Evolutionary conservation across 257 asterid genomes (phyloP), one percentile per base, ranked within the genome.

Genomic region (Marsdenia floribunda): DNA sequence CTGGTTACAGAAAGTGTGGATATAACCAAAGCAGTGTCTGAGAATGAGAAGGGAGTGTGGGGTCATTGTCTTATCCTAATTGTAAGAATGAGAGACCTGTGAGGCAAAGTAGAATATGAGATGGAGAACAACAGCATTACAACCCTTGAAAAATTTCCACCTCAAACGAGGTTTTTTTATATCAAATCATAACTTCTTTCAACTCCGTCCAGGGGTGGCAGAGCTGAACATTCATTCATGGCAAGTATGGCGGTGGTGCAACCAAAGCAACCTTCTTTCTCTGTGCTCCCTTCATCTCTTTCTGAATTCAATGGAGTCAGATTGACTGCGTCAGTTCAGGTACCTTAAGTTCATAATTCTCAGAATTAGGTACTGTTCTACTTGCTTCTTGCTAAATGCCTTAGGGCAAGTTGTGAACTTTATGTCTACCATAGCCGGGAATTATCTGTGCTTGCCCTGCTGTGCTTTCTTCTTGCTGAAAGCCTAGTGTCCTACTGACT

Each of bases 241-340:
- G 91, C 96, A 15, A 82, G 86, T 44, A 53, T 87, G 87, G 90
- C 83, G 83, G 92, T 82, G 75, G 84, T 91, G 83, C 98, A 91
- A 66, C 88, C 81, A 83, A 91, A 83, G 80, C 96, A 86, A 68
- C 92, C 91, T 77, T 83, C 94, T 75, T 85, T 89, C 78, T 68
- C 86, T 80, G 52, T 82, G 69, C 82, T 89, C 66, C 89, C 89
- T 14, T 90, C 96, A 5, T 86, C 93, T 9, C 85, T 85, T 84
- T 93, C 97, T 44, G 95, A 91, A 81, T 91, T 93, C 90, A 86
- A 80, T 80, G 98, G 98, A 54, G 80, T 88, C 81, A 82, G 85
- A 69, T 82, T 91, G 14, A 68, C 87, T 68, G 50, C 97, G 80
- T 87, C 97, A 1, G 40, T 88, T 73, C 97, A 90, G 96, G 96